A percentile compares a stretch with the other conserved stretches of the same genome.
These are phyloP conservation scores for Carex arenaria DNA, from an alignment of 202 grass and related monocot species.

Conservation along the genomic window DNA sequence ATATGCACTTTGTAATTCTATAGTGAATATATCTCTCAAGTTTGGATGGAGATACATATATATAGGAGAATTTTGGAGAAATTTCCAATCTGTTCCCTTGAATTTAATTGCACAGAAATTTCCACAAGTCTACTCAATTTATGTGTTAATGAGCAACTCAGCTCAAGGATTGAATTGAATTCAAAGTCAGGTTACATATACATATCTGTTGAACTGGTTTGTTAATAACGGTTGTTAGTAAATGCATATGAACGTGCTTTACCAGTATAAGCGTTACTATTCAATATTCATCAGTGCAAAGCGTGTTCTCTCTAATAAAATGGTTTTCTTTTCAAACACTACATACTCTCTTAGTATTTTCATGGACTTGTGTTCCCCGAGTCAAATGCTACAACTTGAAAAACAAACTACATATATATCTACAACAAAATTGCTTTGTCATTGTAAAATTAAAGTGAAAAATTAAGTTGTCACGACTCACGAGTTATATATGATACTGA, in stretches of 20 bases:
- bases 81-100: background rate
- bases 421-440: no score
- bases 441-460: no score
- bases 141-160: background rate
- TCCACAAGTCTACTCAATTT: background rate
- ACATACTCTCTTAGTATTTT: background rate
- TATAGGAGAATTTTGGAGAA: slow-evolving; percentile 12
- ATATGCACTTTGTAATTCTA: background rate
- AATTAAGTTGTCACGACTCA: no score
- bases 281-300: background rate
- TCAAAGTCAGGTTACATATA: background rate
- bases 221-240: background rate
- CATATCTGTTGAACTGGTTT: background rate
- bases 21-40: background rate
- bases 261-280: background rate
- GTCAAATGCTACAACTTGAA: background rate
- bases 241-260: background rate
- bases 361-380: background rate
- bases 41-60: background rate
- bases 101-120: background rate
- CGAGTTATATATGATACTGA: no score
- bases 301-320: background rate
- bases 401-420: background rate
- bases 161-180: background rate
- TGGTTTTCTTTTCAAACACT: background rate